Percentiles rank a stretch among this genome's conserved stretches.
phyloP scores from a whole-genome alignment of 2,329 filamentous ascomycete species.

The Calycina herbarum region DNA sequence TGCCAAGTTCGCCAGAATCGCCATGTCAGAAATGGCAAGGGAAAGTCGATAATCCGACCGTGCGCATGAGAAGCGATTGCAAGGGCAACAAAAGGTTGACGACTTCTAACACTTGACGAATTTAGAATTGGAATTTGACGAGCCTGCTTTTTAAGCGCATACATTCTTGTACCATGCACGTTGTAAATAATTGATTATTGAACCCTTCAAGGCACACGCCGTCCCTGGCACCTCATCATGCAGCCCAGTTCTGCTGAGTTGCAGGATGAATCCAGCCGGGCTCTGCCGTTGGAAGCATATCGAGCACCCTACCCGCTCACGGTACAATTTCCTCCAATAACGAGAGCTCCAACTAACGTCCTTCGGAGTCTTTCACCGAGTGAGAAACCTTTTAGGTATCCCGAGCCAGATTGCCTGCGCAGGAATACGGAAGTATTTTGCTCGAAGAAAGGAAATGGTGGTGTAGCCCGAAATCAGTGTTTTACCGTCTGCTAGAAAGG shows the following conservation, averaged over 20 bases:
- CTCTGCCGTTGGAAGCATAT: constrained; percentile 14
- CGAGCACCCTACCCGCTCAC: constrained; percentile 4
- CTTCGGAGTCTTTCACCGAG: constrained; percentile 10
- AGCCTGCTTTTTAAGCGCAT: neutral
- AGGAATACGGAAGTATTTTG: neutral
- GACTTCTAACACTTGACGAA: neutral
- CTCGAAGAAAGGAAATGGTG: neutral
- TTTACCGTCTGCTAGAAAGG: constrained; percentile 5
- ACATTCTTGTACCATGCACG: neutral
- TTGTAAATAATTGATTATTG: neutral
- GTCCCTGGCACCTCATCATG: constrained; percentile 6
- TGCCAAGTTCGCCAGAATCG: neutral
- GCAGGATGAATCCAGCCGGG: constrained; percentile 3
- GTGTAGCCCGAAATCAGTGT: constrained; percentile 10
- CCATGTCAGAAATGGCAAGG: neutral
- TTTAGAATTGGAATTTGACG: neutral
- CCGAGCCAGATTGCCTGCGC: constrained; percentile 11
- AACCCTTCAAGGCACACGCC: neutral
- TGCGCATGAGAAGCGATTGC: neutral
- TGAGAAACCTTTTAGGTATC: constrained; percentile 12
- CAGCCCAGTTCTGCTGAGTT: constrained; percentile 10
- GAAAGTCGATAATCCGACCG: neutral
- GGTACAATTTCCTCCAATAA: constrained; percentile 11
- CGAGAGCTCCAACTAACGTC: neutral
- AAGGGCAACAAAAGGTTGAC: neutral